Evolutionary conservation across 441 rosid species (phyloP).

Genomic region (Syzygium malaccense): DNA sequence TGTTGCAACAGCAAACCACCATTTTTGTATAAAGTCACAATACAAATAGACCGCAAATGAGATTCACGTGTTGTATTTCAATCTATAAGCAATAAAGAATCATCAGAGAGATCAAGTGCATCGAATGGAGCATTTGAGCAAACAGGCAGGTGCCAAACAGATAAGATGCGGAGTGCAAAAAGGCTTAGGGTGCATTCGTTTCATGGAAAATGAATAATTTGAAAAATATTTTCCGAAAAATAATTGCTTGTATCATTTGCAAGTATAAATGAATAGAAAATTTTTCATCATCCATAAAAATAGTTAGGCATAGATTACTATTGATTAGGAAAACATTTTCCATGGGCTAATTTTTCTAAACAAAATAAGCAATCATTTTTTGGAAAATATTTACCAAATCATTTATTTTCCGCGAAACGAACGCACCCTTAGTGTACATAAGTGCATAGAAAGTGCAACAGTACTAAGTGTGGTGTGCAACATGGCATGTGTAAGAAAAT

Average conservation of each 20-base stretch:
- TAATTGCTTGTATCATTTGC: no score
- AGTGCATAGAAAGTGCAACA: neutral
- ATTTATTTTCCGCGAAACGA: no score
- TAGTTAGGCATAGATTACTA: no score
- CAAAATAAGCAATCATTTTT: no score
- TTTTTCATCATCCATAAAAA: no score
- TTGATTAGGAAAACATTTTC: no score
- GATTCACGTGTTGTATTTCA: neutral
- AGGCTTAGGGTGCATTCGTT: neutral
- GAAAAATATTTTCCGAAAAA: no score
- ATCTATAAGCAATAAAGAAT: neutral
- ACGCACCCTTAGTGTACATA: neutral
- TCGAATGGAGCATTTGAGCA: neutral
- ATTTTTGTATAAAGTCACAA: constrained; percentile 3
- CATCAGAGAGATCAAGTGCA: neutral
- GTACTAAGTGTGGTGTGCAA: neutral
- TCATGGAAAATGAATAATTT: no score
- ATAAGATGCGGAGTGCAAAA: neutral
- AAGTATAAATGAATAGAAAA: no score
- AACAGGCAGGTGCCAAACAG: neutral
- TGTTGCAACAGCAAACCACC: constrained; percentile 35
- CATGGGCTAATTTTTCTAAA: no score
- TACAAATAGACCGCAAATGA: neutral
- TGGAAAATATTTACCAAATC: no score
- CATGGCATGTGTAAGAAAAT: neutral